phyloP scores from a whole-genome alignment of 73 alveolate genomes.

The Tetrahymena malaccensis region DNA sequence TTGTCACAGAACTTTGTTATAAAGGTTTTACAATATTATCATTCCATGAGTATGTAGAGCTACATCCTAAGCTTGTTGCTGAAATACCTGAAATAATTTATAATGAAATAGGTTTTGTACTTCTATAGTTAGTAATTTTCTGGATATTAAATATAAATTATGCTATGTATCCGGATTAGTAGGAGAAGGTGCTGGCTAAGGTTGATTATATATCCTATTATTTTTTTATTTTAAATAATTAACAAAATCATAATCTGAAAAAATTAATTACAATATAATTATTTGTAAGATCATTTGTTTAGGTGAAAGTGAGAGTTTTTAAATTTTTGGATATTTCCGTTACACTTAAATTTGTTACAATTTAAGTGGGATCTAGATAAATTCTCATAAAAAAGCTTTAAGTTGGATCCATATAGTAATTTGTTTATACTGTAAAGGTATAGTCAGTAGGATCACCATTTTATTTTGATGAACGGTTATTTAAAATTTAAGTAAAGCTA shows the following conservation, averaged over 20 bases:
- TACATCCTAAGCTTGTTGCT: not conserved
- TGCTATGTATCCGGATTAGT: not conserved
- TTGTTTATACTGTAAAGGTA: not conserved
- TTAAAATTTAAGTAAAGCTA: not conserved
- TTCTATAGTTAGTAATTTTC: not conserved
- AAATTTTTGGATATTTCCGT: not conserved
- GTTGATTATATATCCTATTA: not conserved
- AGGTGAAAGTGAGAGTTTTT: not conserved
- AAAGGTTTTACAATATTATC: not conserved
- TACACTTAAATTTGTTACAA: not conserved
- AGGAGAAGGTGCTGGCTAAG: not conserved
- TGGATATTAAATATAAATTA: not conserved
- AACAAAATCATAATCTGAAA: not conserved
- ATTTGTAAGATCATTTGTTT: not conserved
- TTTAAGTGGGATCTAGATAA: not conserved
- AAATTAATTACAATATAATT: not conserved
- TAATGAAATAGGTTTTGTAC: not conserved
- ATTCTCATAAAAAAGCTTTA: not conserved
- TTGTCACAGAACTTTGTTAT: not conserved
- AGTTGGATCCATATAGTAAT: not conserved
- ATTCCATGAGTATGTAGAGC: not conserved
- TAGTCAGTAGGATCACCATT: not conserved
- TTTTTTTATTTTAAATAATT: not conserved
- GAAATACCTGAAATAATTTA: not conserved
- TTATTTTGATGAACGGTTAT: not conserved